Evolutionary conservation across 768 basidiomycete genomes (phyloP), one percentile per base, ranked within the genome.

Genomic region (Naganishia onofrii): DNA sequence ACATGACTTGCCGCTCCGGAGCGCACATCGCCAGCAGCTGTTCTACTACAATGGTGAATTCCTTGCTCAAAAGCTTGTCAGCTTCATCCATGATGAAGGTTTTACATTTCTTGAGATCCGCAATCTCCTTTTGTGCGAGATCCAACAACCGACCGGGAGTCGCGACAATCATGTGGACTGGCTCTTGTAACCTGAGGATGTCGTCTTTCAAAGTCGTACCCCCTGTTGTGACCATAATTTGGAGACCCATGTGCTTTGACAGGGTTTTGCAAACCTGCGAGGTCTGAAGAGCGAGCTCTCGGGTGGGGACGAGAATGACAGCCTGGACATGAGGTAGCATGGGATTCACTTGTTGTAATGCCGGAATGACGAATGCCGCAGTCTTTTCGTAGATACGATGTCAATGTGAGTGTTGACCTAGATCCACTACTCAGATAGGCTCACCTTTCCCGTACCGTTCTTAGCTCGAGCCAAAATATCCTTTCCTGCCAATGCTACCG

Each of bases 31-130:
- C 85, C 69, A 99, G 86, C 44, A 99, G 83, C 78, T 96, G 92
- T 84, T 98, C 95, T 88, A 99, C 95, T 69, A 99, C 94, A 71
- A 95, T 94, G 15, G 93, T 90, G 78, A 99, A 99, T 83, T 99
- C 95, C 69, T 93, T 93, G 8, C 90, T 93, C 66, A 98, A 88
- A 60, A 98, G 87, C 81, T 98, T 99, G 82, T 98, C 96, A 56
- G 95, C 95, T 83, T 99, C 95, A 82, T 99, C 95, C 95, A 99
- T 99, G 74, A 98, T 93, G 77, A 97, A 99, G 67, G 95, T 91
- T 2, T 90, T 89, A 82, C 95, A 97, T 78, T 92, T 89, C 83
- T 87, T 90, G 73, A 99, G 85, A 83, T 98, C 93, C 32, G 95
- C 95, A 46, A 99, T 90, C 73, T 83, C 87, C 83, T 97, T 97